Base-by-base conservation (phyloP, 2,329 filamentous ascomycete genomes). In the Ophiostoma sp. region DNA sequence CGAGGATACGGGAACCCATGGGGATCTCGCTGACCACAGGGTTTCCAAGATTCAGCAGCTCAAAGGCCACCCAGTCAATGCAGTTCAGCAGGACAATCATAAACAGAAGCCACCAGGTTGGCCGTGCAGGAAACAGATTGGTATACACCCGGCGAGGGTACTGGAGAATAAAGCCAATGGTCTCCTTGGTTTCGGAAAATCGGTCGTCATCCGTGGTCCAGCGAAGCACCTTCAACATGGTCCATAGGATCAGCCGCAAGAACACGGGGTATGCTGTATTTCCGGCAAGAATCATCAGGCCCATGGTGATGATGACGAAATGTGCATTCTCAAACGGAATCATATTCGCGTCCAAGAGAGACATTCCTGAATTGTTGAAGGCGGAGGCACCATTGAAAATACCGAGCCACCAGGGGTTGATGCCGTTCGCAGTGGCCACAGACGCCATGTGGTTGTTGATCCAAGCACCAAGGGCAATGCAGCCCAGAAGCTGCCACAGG, bases 351-450 rank as follows among this genome's bases (percentile, higher is more conserved):
- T 92, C 90, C 15, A 92, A 81, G 48, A 92, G 82, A 25, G 87
- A 88, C 89, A 93, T 91, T 55, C 90, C 90, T n/a, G 86, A 89
- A 76, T 92, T 92, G 80, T 91, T 92, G 80, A 92, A 93, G 0
- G 90, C 90, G 22, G 89, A 91, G 4, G 89, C 86, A 1, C 88
- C 88, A 75, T 91, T 90, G 81, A 92, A 93, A 61, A 89, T 86
- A 55, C 90, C 90, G 2, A 89, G 83, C 90, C 90, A 92, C 88
- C 88, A 92, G 45, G 90, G 87, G 73, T 89, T 88, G 71, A 90
- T 84, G 15, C 86, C 88, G 78, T 92, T 91, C 4, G 79, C 80
- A 1, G 81, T 78, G 0, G 89, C 84, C 3, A 84, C 81, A 9
- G 82, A 81, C 0, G 87, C 82, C 59, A 84, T 84, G 75, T 90